Evolutionary conservation across 208 protist genomes (phyloP), one percentile per base, ranked within the genome.

Genomic region (Histomonas meleagridis): DNA sequence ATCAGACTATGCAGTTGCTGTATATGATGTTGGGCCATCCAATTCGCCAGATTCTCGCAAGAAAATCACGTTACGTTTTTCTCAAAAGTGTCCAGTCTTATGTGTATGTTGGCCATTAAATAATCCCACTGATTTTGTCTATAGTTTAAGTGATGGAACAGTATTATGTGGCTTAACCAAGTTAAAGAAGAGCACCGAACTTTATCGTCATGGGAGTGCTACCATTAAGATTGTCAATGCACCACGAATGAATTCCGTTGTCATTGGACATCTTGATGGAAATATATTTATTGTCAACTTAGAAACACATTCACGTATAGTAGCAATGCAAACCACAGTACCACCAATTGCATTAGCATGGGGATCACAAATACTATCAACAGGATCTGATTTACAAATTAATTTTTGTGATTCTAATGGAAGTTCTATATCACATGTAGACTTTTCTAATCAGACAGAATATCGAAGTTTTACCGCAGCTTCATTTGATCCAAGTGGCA

Each of bases 181-280:
- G 28, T 18, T 86, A 28, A 86, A 86, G 46, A 86, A 57, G 38
- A 14, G 14, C 18, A 46, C 51, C 51, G 76, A 86, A 86, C 46
- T 86, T 38, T 86, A 86, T 46, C 76, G 76, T 46, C 76, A 86
- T 28, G 38, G 46, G 18, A 18, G 3, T 38, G 43, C 76, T 32
- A 40, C 76, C 9, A 51, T 86, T 12, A 55, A 14, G 4, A 86
- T 86, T 43, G 76, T 46, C 18, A 38, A 40, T n/a, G 46, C 43
- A 57, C 18, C 16, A 32, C 7, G 76, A 55, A 43, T 51, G 46
- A 86, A 86, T 55, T 12, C 76, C 32, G 46, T 86, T 32, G 43
- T 55, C 28, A 46, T 86, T 55, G 76, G 76, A 86, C 76, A 86
- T 86, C 46, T 86, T 32, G 76, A 86, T 86, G 76, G 76, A 51